These are phyloP conservation scores for Globisporangium radiosum DNA, from an alignment of 352 stramenopile species.

Conservation along the genomic window DNA sequence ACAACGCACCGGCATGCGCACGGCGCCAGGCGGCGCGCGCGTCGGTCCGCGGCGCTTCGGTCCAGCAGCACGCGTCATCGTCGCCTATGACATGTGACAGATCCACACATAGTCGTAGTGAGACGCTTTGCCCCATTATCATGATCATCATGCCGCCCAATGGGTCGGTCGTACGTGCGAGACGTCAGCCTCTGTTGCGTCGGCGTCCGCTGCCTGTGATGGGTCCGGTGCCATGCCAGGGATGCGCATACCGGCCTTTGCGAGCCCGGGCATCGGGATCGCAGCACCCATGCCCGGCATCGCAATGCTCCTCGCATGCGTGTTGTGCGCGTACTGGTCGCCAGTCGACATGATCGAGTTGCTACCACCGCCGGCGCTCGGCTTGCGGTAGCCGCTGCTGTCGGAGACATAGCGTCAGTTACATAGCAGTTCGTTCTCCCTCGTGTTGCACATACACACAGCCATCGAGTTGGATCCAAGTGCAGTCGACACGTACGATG, in stretches of 20 bases:
- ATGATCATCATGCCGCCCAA: too few species aligned
- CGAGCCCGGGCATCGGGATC: slow-evolving; percentile 78
- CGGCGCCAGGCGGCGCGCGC: slow-evolving; percentile 49
- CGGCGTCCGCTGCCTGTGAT: slow-evolving; percentile 20
- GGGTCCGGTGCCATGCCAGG: slow-evolving; percentile 44
- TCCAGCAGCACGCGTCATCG: slow-evolving; percentile 67
- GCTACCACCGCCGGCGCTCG: slow-evolving; percentile 21
- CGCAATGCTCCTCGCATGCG: slow-evolving; percentile 55
- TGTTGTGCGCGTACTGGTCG: slow-evolving; percentile 73
- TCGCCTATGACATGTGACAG: slow-evolving; percentile 28
- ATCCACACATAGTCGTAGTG: not conserved
- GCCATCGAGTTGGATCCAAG: too few species aligned
- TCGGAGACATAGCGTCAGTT: too few species aligned
- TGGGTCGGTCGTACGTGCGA: slow-evolving; percentile 43
- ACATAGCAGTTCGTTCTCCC: too few species aligned
- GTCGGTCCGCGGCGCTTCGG: slow-evolving; percentile 73
- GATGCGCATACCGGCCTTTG: slow-evolving; percentile 57
- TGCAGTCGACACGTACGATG: not conserved
- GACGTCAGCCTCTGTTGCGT: slow-evolving; percentile 30
- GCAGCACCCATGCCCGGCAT: slow-evolving; percentile 80
- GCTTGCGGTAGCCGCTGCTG: slow-evolving; percentile 33
- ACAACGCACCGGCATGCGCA: slow-evolving; percentile 45
- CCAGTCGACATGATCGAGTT: slow-evolving; percentile 79
- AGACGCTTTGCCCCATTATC: too few species aligned
- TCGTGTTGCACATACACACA: too few species aligned